A percentile compares a stretch with the other conserved stretches of the same genome.
phyloP scores from a whole-genome alignment of 139 green algal genomes.

The Coccomyxa sp. region DNA sequence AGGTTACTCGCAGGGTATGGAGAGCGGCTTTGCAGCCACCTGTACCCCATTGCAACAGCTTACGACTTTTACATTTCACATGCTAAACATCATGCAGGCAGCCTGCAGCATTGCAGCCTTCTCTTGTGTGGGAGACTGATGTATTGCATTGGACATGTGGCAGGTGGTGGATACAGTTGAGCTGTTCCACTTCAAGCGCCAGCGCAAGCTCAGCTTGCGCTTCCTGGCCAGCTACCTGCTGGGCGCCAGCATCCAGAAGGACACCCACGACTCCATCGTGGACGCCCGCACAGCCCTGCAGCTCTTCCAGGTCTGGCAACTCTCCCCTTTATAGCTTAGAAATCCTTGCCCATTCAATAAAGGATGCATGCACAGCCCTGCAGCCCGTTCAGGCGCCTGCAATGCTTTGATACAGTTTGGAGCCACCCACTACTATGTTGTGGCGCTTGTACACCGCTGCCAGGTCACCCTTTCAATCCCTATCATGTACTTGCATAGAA shows the following conservation, averaged over 20 bases:
- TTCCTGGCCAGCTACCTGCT: conserved; percentile 92
- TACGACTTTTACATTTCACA: background rate
- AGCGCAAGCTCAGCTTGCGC: conserved; percentile 86
- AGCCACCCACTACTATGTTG: background rate
- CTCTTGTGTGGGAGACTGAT: too few species aligned
- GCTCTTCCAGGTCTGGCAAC: conserved; percentile 69
- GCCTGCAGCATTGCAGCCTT: background rate
- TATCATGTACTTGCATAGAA: background rate
- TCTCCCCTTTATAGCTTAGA: background rate
- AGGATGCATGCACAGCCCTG: background rate
- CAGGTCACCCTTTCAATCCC: background rate
- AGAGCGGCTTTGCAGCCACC: too few species aligned
- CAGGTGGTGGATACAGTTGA: conserved; percentile 93
- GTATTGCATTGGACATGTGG: too few species aligned
- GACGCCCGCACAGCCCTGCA: conserved; percentile 86
- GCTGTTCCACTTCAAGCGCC: conserved; percentile 79
- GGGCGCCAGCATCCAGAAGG: conserved; percentile 68
- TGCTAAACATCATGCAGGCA: background rate
- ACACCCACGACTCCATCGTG: conserved; percentile 86
- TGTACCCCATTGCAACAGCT: too few species aligned
- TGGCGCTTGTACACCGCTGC: background rate
- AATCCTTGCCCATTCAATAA: background rate
- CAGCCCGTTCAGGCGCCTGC: background rate
- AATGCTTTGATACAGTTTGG: background rate
- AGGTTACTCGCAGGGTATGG: too few species aligned